Percentiles rank a stretch among this genome's conserved stretches.
phyloP scores from a whole-genome alignment of 257 asterid genomes.

The Schizonepeta tenuifolia region DNA sequence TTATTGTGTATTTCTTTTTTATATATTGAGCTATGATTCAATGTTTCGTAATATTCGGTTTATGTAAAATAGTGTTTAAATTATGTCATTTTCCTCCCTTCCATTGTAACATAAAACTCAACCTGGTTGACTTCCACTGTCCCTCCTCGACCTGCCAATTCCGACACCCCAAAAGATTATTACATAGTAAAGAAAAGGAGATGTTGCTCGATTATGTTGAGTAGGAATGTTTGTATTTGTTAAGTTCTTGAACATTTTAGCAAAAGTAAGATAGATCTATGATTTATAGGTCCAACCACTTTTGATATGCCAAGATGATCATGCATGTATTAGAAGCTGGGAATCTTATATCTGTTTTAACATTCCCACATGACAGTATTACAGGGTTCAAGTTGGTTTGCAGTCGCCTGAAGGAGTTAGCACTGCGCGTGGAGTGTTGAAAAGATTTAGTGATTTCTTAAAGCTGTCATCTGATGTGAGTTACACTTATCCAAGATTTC shows the following conservation, averaged over 20 bases:
- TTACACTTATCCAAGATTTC: conserved; percentile 16
- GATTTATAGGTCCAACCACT: neutral
- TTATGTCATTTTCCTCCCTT: neutral
- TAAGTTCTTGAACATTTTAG: neutral
- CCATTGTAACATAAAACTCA: neutral
- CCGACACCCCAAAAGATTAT: conserved; percentile 1
- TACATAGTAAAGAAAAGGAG: conserved; percentile 7
- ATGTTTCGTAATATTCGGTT: neutral
- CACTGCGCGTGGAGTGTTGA: conserved; percentile 51
- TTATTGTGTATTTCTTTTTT: neutral
- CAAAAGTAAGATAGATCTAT: neutral
- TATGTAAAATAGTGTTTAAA: neutral
- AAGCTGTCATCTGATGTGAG: conserved; percentile 70
- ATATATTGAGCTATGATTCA: neutral
- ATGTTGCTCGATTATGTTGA: conserved; percentile 11
- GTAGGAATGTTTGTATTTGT: neutral
- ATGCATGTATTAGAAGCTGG: conserved; percentile 25
- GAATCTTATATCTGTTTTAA: conserved; percentile 23
- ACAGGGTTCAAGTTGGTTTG: conserved; percentile 79
- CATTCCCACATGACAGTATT: conserved; percentile 55
- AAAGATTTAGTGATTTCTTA: conserved; percentile 75
- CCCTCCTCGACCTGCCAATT: neutral
- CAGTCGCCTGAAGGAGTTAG: conserved; percentile 79
- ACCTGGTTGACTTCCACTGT: neutral
- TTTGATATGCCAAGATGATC: conserved; percentile 18